phyloP scores from a whole-genome alignment of 257 asterid genomes.

The Solanum chmielewskii region DNA sequence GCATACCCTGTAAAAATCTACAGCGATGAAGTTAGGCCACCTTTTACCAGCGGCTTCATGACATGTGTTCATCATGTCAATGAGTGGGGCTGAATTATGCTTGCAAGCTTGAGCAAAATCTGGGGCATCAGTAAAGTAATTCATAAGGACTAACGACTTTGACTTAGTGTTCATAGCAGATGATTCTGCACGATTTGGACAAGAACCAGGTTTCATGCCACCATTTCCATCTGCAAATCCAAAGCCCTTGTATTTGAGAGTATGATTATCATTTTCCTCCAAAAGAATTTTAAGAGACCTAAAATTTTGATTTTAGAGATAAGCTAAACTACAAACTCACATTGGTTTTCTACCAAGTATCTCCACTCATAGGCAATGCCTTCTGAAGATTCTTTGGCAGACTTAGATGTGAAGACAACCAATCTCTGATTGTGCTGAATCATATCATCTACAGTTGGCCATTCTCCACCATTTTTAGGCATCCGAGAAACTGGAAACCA shows the following conservation, averaged over 20 bases:
- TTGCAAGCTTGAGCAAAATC: slow-evolving; percentile 64
- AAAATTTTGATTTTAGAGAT: background rate
- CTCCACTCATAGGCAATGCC: slow-evolving; percentile 87
- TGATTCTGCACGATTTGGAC: slow-evolving; percentile 87
- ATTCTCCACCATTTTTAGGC: slow-evolving; percentile 78
- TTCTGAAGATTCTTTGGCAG: slow-evolving; percentile 68
- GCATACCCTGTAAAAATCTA: slow-evolving; percentile 77
- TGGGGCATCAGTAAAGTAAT: slow-evolving; percentile 72
- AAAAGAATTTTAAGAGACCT: background rate
- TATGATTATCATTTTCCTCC: background rate
- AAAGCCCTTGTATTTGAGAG: background rate
- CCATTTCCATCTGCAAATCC: slow-evolving; percentile 71
- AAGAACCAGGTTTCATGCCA: slow-evolving; percentile 64
- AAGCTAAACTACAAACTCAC: slow-evolving; percentile 22
- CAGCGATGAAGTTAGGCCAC: slow-evolving; percentile 93
- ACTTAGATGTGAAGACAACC: slow-evolving; percentile 82
- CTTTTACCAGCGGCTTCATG: slow-evolving; percentile 59
- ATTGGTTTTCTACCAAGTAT: slow-evolving; percentile 82
- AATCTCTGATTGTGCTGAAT: slow-evolving; percentile 61
- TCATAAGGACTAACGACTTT: slow-evolving; percentile 74
- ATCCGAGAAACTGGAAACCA: slow-evolving; percentile 76
- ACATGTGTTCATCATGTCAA: slow-evolving; percentile 72
- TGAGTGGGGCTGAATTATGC: slow-evolving; percentile 68
- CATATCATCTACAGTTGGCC: slow-evolving; percentile 95
- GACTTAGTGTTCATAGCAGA: slow-evolving; percentile 51